phyloP scores from a whole-genome alignment of 345 rosid genomes.

The Boechera stricta region DNA sequence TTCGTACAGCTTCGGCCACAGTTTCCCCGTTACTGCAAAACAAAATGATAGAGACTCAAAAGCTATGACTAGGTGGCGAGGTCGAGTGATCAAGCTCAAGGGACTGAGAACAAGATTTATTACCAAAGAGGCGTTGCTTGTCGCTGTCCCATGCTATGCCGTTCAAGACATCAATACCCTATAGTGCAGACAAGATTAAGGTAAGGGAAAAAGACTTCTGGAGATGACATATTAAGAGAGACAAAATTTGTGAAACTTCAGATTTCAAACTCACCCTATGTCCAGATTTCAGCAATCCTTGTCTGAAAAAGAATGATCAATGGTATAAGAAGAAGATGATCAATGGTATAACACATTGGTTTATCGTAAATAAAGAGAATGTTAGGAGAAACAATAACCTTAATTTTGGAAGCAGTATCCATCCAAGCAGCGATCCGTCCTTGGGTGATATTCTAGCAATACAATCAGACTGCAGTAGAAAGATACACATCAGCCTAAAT shows the following conservation, averaged over 20 bases:
- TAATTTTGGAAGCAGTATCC: slow-evolving; percentile 80
- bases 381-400: slow-evolving; percentile 53
- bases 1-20: slow-evolving; percentile 87
- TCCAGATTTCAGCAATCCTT: slow-evolving; percentile 67
- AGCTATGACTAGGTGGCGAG: neutral
- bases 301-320: slow-evolving; percentile 47
- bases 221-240: neutral
- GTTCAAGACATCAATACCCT: slow-evolving; percentile 88
- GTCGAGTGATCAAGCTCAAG: neutral
- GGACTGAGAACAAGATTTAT: neutral
- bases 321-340: neutral
- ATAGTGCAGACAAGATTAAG: slow-evolving; percentile 22
- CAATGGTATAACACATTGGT: neutral
- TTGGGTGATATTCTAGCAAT: slow-evolving; percentile 83
- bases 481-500: neutral
- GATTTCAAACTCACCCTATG: slow-evolving; percentile 49
- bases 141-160: slow-evolving; percentile 94
- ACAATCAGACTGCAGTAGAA: slow-evolving; percentile 73
- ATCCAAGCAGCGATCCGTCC: slow-evolving; percentile 71
- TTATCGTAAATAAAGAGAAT: neutral
- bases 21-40: slow-evolving; percentile 82
- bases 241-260: neutral
- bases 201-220: slow-evolving; percentile 7
- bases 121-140: slow-evolving; percentile 56
- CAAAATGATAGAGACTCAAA: neutral